Base-by-base conservation (phyloP, 1,284 basidiomycete genomes). In the Fomitopsis pinicola region DNA sequence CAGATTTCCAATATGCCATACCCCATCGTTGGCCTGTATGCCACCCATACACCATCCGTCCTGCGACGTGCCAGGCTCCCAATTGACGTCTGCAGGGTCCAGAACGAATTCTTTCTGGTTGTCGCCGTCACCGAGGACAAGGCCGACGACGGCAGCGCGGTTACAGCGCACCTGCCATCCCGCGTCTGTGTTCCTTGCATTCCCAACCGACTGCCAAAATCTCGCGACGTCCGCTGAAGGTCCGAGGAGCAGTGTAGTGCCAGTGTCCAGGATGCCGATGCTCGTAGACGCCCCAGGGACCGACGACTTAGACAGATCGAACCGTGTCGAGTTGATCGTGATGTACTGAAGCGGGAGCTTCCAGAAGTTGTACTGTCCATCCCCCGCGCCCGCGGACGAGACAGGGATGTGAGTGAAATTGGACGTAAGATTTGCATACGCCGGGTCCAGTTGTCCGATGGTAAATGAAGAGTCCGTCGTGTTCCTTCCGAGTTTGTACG, bases 21-120 rank as follows among this genome's bases (percentile, higher is more conserved):
- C 83, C 35, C 71, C 71, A 65, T 86, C 81, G 60, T 82, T 85
- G 36, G 77, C 76, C 64, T 87, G 85, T 30, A 87, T 71, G 40
- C 85, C 85, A 22, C 82, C 84, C 65, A 79, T 73, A 71, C 85
- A 86, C 84, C 82, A 86, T 5, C 75, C 80, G 38, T 75, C 76
- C 15, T 68, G 69, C 36, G 69, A 67, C 36, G 68, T 71, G 38
- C 75, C 77, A 59, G 77, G 76, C 40, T 72, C 72, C 83, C 82
- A 85, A 63, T 75, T 81, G 60, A 85, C 67, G 67, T 87, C 85
- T 55, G 73, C 74, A 26, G 84, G 84, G 66, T 86, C 78, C 30
- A 86, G 65, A 0, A 75, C 63, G 60, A 81, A 84, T 66, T 82
- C 80, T 56, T 67, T 69, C 52, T 71, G 65, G 35, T 60, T 66